Evolutionary conservation across 169 alveolate species (phyloP).

Genomic region (Plasmodium reichenowi): DNA sequence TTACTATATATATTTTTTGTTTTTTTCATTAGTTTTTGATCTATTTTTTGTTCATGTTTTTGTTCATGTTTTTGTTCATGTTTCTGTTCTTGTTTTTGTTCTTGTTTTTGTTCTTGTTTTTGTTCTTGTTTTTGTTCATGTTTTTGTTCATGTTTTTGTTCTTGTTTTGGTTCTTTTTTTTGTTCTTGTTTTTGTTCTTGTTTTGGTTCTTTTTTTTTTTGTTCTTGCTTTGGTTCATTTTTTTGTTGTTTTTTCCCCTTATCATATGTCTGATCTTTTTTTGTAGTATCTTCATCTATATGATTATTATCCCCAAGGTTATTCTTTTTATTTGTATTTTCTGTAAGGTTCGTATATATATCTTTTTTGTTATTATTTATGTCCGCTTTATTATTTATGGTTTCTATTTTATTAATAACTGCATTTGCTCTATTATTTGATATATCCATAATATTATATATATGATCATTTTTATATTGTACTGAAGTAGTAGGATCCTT

Average conservation of each 20-base stretch:
- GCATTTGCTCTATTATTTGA: too few species aligned
- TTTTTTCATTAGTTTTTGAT: not conserved
- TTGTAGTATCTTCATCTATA: conserved; percentile 1
- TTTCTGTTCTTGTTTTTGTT: not conserved
- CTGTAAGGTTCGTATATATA: too few species aligned
- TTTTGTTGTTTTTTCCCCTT: not conserved
- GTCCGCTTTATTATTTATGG: too few species aligned
- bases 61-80: not conserved
- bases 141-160: not conserved
- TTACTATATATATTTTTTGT: not conserved
- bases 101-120: not conserved
- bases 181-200: not conserved
- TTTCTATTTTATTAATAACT: too few species aligned
- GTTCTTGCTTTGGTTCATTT: not conserved
- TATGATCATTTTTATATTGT: not conserved
- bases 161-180: not conserved
- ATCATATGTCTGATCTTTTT: not conserved
- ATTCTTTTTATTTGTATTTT: too few species aligned
- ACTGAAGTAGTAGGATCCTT: not conserved
- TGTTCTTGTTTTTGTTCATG: not conserved
- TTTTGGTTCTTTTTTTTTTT: not conserved
- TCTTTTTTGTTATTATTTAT: too few species aligned
- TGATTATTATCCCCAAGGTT: too few species aligned
- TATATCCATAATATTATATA: too few species aligned
- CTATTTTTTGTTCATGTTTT: not conserved